Evolutionary conservation across 139 green algal species (phyloP), one percentile per base, ranked within the genome.

Genomic region (Eudorina sp.): DNA sequence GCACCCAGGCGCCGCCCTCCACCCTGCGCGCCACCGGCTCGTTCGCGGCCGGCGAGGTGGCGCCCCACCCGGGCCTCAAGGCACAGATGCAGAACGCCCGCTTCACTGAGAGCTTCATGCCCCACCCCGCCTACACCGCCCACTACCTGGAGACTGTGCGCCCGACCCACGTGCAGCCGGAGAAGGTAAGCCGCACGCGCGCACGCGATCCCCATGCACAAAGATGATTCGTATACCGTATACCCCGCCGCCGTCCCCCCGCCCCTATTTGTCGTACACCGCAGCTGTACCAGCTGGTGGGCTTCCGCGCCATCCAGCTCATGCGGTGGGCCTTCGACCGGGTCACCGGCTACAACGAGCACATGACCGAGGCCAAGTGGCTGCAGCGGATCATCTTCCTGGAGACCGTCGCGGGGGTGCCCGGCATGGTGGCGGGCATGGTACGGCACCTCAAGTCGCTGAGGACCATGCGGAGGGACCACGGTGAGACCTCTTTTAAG

Each of bases 361-460:
- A 77, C 60, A 98, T 97, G 95, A 96, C 68, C 1, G 94, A 97
- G 87, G 66, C 90, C 13, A 84, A 96, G 75, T 88, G 86, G 83
- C 88, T 89, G 86, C 83, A 58, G 0, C 93, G 97, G 82, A 95
- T 98, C 18, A 90, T 99, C 0, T 99, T 98, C 89, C 93, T 99
- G 73, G 97, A 99, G 94, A 99, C 97, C 2, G 93, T 99, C 4
- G 97, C 97, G 64, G 97, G 96, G 41, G 95, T 98, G 46, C 97
- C 97, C 0, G 97, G 97, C 79, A 98, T 99, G 96, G 95, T 99
- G 46, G 97, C 87, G 3, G 97, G 94, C 51, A 97, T 99, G 96
- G 89, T 98, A 84, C 92, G 98, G 21, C 98, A 99, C 94, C 90
- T 99, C 84, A 85, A 89, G 38, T 95, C 85, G 11, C 94, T 99